phyloP scores from a whole-genome alignment of 345 rosid species.

The Schrenkiella parvula region DNA sequence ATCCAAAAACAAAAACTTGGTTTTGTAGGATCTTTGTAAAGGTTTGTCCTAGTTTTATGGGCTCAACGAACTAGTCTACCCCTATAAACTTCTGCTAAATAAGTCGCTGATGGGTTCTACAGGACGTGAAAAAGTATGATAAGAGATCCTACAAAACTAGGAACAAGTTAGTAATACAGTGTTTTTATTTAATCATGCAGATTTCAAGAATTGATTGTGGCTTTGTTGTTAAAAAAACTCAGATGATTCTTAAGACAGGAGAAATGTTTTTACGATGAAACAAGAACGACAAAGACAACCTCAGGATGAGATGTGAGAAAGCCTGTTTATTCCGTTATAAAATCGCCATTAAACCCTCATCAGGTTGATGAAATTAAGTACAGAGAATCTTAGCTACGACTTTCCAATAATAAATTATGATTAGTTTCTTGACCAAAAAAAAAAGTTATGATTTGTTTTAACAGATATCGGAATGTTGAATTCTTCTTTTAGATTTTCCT shows the following conservation, averaged over 20 bases:
- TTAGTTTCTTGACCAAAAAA: no score
- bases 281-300: constrained; percentile 10
- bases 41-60: neutral
- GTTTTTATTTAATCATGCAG: neutral
- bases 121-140: neutral
- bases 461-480: neutral
- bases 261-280: neutral
- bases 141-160: neutral
- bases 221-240: neutral
- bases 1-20: neutral
- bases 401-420: constrained; percentile 1
- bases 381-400: neutral
- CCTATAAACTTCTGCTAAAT: neutral
- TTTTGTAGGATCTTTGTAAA: neutral
- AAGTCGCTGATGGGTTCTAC: neutral
- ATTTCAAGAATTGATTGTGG: neutral
- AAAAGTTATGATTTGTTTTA: no score
- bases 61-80: neutral
- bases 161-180: neutral
- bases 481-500: neutral
- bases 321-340: neutral
- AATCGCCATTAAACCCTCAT: neutral
- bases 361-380: neutral
- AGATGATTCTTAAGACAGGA: neutral
- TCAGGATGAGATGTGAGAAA: neutral